Evolutionary conservation across 768 basidiomycete species (phyloP).

Genomic region (Panus rudis): DNA sequence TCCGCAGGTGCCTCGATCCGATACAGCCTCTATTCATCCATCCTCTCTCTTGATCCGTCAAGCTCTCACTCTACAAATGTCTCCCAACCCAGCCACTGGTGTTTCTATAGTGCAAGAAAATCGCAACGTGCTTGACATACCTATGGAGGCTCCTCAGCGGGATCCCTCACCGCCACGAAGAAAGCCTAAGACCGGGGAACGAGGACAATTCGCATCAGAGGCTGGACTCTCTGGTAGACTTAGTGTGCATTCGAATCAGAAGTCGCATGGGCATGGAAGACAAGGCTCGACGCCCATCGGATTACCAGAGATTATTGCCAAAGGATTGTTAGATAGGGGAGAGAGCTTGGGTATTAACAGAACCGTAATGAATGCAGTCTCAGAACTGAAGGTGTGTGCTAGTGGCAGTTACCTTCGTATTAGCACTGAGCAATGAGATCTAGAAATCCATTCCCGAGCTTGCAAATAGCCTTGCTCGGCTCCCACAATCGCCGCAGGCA

Average conservation of each 20-base stretch:
- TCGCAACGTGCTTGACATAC: slow-evolving; percentile 65
- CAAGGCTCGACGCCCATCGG: slow-evolving; percentile 35
- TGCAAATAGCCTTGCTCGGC: slow-evolving; percentile 56
- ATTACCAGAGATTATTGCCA: slow-evolving; percentile 64
- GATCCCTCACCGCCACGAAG: slow-evolving; percentile 31
- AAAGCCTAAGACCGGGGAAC: slow-evolving; percentile 26
- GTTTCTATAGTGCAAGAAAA: slow-evolving; percentile 80
- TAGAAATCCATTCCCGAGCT: slow-evolving; percentile 83
- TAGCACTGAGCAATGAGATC: no score
- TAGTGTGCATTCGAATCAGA: no score
- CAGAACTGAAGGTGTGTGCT: slow-evolving; percentile 61
- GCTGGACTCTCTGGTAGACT: neutral
- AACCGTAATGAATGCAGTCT: slow-evolving; percentile 73
- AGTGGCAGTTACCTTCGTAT: no score
- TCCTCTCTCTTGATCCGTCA: slow-evolving; percentile 73
- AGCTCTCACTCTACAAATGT: slow-evolving; percentile 70
- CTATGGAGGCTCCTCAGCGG: slow-evolving; percentile 54
- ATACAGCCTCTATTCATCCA: slow-evolving; percentile 37
- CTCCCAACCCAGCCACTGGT: slow-evolving; percentile 69
- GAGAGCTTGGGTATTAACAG: slow-evolving; percentile 82
- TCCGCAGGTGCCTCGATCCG: slow-evolving; percentile 10
- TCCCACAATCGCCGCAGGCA: slow-evolving; percentile 37
- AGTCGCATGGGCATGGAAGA: slow-evolving; percentile 11
- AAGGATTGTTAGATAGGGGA: slow-evolving; percentile 65
- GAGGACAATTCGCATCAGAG: slow-evolving; percentile 21